phyloP scores from a whole-genome alignment of 345 rosid species.

The Carallia pectinifolia region DNA sequence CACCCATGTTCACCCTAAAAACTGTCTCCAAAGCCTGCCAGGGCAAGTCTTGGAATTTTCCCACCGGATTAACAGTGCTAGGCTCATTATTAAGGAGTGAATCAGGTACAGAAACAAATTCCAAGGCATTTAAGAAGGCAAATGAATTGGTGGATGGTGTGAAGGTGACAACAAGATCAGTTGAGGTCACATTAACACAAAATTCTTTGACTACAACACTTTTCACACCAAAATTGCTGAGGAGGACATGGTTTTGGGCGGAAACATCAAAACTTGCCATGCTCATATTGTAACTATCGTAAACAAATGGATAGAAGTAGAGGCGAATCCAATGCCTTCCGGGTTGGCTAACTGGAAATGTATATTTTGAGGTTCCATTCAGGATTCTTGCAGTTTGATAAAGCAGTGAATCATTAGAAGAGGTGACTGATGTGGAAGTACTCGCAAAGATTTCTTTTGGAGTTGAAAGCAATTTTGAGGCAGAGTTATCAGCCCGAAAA shows the following conservation, averaged over 20 bases:
- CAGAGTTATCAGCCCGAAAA: conserved; percentile 57
- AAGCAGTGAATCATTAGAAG: conserved; percentile 44
- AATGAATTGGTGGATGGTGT: conserved; percentile 54
- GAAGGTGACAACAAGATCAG: conserved; percentile 54
- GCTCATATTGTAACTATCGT: conserved; percentile 52
- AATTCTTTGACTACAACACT: conserved; percentile 57
- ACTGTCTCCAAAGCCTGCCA: conserved; percentile 72
- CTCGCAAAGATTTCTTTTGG: conserved; percentile 43
- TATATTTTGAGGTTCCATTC: conserved; percentile 56
- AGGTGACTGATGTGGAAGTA: conserved; percentile 30
- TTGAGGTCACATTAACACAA: conserved; percentile 50
- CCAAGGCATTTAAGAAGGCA: conserved; percentile 72
- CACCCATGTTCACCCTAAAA: conserved; percentile 90
- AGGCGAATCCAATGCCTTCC: conserved; percentile 94
- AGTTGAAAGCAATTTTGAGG: conserved; percentile 50
- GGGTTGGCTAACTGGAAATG: conserved; percentile 41
- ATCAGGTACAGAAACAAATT: conserved; percentile 79
- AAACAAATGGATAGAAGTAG: conserved; percentile 66
- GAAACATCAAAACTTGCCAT: conserved; percentile 59
- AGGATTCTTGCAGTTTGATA: conserved; percentile 80
- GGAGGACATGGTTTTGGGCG: conserved; percentile 48
- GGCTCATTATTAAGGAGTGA: conserved; percentile 46
- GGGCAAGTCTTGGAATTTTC: conserved; percentile 43
- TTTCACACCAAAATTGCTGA: conserved; percentile 43
- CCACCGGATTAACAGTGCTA: conserved; percentile 16